Conservation (phyloP, 495 filamentous ascomycete species). For the Penicillium verhagenii region DNA sequence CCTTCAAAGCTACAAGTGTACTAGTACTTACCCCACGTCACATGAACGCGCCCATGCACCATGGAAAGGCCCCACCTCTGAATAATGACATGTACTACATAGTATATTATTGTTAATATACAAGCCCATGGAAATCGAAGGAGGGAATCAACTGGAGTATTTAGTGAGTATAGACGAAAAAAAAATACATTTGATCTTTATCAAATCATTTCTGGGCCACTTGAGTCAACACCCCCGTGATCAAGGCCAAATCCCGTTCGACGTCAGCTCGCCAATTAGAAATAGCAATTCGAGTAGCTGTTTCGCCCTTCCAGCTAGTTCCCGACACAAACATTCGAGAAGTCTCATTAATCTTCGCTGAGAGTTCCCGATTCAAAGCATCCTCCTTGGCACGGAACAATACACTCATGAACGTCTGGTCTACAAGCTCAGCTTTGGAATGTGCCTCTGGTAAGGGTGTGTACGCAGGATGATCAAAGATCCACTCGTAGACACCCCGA, state of each 20-base stretch:
- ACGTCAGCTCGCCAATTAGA: slow-evolving; percentile 69
- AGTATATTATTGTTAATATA: too few relatives aligned
- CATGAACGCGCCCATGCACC: too few relatives aligned
- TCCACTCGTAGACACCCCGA: slow-evolving; percentile 59
- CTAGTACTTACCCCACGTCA: too few relatives aligned
- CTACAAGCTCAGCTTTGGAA: slow-evolving; percentile 36
- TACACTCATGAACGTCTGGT: slow-evolving; percentile 70
- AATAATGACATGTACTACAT: too few relatives aligned
- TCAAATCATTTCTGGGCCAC: slow-evolving; percentile 16
- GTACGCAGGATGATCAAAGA: slow-evolving; percentile 59
- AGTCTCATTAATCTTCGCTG: slow-evolving; percentile 68
- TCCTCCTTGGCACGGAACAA: slow-evolving; percentile 75
- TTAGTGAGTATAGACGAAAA: too few relatives aligned
- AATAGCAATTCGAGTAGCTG: slow-evolving; percentile 77
- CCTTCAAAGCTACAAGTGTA: too few relatives aligned
- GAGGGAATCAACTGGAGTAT: neutral
- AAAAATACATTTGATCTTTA: neutral
- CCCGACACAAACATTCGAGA: slow-evolving; percentile 80
- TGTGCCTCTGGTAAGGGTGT: slow-evolving; percentile 58
- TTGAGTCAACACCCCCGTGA: slow-evolving; percentile 36
- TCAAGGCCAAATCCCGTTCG: slow-evolving; percentile 34
- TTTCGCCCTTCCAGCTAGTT: slow-evolving; percentile 68
- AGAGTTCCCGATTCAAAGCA: slow-evolving; percentile 61
- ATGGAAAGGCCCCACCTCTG: too few relatives aligned
- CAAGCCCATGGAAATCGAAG: too few relatives aligned